Evolutionary conservation across 1,284 basidiomycete genomes (phyloP), one percentile per base, ranked within the genome.

Genomic region (Thecaphora thlaspeos): DNA sequence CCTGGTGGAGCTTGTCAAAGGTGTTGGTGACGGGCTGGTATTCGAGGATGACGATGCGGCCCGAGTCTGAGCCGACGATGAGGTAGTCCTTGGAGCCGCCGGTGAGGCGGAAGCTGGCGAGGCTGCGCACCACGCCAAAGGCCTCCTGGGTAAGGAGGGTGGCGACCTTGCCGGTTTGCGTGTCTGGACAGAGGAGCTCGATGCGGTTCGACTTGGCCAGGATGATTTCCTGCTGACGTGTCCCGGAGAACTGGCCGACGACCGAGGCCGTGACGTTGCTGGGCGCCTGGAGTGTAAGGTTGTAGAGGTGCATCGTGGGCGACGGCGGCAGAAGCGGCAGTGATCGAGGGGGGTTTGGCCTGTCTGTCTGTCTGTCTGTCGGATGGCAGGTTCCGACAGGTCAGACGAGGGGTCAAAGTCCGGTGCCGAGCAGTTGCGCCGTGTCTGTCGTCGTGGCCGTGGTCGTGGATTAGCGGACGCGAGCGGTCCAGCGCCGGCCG

Each of bases 11-110:
- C 24, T 71, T 65, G 37, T 57, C 59, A 44, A 77, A 74, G 14
- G 56, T 46, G 24, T 72, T 71, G 37, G 53, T 48, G n/a, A 45
- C 52, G n/a, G 45, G 49, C n/a, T 71, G 54, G 45, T 70, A 75
- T 47, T 77, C 75, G 22, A 71, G 59, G 36, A 77, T 70, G 37
- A 69, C 71, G 41, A 77, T 75, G 18, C 75, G 57, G 22, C 75
- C 75, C 17, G 74, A 70, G 43, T 77, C 75, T 4, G 73, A 75
- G 4, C 75, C 75, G 4, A 77, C 55, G 43, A 77, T 70, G 43
- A 77, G 55, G 36, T 77, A 75, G 59, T 77, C 72, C 34, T 67
- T 67, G 32, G 60, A 55, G 0, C 73, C 71, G 10, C 75, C 75
- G 1, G 63, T 73, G 9, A 77, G 55, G 11, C 71, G 58, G 49